phyloP scores from a whole-genome alignment of 2,329 filamentous ascomycete genomes.

The Verticillium klebahnii region DNA sequence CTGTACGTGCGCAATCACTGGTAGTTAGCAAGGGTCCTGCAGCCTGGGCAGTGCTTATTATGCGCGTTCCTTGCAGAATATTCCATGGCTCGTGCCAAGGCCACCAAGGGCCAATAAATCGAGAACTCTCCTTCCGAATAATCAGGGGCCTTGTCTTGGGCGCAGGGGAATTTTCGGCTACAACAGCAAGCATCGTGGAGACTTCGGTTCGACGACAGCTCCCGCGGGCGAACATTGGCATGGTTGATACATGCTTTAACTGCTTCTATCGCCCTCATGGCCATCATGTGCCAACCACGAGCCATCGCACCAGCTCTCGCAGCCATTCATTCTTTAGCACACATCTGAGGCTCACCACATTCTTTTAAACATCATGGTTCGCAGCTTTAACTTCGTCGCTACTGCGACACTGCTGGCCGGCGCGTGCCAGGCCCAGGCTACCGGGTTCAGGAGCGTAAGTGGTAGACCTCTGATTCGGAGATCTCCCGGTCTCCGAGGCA shows the following conservation, averaged over 20 bases:
- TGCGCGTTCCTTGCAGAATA: not conserved
- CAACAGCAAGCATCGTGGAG: not conserved
- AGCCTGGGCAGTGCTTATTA: not conserved
- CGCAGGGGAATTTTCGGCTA: not conserved
- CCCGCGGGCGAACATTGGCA: not conserved
- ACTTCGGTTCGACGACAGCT: not conserved
- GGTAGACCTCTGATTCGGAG: not conserved
- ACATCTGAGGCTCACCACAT: not conserved
- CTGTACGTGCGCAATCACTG: not conserved
- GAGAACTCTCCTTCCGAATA: not conserved
- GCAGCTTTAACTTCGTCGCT: not conserved
- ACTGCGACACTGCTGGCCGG: not conserved
- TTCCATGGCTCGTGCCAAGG: not conserved
- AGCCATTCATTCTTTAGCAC: not conserved
- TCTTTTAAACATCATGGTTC: not conserved
- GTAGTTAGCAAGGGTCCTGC: not conserved
- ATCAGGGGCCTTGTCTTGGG: not conserved
- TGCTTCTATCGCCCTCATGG: not conserved
- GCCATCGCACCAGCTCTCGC: not conserved
- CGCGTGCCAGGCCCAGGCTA: not conserved
- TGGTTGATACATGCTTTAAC: not conserved
- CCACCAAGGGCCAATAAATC: not conserved
- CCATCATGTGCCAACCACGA: not conserved
- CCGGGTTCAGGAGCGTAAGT: slow-evolving; percentile 1
- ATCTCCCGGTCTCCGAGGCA: not conserved